Conservation (phyloP, 108 stramenopile genomes). For the Pseudonitzschia multistriata region DNA sequence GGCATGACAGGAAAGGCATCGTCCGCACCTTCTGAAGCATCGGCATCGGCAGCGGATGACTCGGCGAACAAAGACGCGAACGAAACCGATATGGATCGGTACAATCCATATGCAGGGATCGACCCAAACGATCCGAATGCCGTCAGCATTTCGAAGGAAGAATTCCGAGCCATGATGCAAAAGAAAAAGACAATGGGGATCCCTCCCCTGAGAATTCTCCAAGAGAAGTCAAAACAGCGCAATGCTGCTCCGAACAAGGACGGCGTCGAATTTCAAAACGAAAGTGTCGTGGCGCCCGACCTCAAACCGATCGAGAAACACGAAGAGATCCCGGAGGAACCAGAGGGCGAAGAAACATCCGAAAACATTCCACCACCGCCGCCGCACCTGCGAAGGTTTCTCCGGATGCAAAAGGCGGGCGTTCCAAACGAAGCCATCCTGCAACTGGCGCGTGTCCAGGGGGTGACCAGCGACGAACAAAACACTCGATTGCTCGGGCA, state of each 20-base stretch:
- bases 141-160: neutral
- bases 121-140: neutral
- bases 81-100: neutral
- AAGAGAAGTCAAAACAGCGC: conserved; percentile 2
- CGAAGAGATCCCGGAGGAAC: neutral
- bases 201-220: neutral
- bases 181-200: neutral
- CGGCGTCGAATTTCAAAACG: neutral
- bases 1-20: no score
- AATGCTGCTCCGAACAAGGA: neutral
- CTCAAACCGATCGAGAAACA: neutral
- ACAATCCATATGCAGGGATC: neutral
- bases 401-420: neutral
- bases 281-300: neutral
- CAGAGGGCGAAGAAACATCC: neutral
- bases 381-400: neutral
- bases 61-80: neutral
- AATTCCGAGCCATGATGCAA: neutral
- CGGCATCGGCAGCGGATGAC: neutral
- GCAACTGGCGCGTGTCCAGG: conserved; percentile 4
- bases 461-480: neutral
- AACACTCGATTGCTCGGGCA: neutral
- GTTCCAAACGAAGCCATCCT: neutral
- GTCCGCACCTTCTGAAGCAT: no score
- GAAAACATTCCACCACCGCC: neutral